Evolutionary conservation across 2,329 filamentous ascomycete genomes (phyloP).

Genomic region (Ophiocordyceps camponoti-floridani): DNA sequence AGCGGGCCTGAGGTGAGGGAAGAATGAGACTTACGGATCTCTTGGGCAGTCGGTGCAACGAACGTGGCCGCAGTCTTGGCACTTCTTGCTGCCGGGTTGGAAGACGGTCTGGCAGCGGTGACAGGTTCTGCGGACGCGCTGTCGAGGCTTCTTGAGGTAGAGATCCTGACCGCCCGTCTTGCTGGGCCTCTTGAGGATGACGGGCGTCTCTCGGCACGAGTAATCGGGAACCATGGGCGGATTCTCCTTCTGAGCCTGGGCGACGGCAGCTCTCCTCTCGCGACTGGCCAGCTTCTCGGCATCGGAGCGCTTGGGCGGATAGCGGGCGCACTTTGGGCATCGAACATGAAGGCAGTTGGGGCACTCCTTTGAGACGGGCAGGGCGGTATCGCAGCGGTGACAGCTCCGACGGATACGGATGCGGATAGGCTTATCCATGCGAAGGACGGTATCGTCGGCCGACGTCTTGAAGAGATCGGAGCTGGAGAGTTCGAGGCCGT

Average conservation of each 20-base stretch:
- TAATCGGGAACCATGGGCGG: constrained; percentile 32
- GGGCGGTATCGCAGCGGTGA: constrained; percentile 62
- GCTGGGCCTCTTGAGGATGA: constrained; percentile 43
- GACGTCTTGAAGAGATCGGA: constrained; percentile 31
- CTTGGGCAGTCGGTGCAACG: constrained; percentile 69
- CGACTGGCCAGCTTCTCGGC: constrained; percentile 34
- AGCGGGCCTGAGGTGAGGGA: no score
- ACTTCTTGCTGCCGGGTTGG: constrained; percentile 38
- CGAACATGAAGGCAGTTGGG: constrained; percentile 59
- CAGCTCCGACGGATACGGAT: constrained; percentile 66
- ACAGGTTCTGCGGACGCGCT: constrained; percentile 59
- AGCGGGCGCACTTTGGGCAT: constrained; percentile 64
- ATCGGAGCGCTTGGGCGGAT: constrained; percentile 48
- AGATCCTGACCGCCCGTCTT: constrained; percentile 52
- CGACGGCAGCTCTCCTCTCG: constrained; percentile 27
- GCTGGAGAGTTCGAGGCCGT: constrained; percentile 36
- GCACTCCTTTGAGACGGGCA: constrained; percentile 58
- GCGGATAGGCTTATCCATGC: constrained; percentile 58
- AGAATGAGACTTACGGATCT: constrained; percentile 65
- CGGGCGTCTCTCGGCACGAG: constrained; percentile 24
- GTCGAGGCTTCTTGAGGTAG: constrained; percentile 51
- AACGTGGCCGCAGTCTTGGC: constrained; percentile 49
- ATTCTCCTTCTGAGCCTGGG: constrained; percentile 40
- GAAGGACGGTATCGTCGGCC: constrained; percentile 35
- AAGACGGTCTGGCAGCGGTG: constrained; percentile 56